Conservation (phyloP, 768 basidiomycete species). For the Trametes maxima region DNA sequence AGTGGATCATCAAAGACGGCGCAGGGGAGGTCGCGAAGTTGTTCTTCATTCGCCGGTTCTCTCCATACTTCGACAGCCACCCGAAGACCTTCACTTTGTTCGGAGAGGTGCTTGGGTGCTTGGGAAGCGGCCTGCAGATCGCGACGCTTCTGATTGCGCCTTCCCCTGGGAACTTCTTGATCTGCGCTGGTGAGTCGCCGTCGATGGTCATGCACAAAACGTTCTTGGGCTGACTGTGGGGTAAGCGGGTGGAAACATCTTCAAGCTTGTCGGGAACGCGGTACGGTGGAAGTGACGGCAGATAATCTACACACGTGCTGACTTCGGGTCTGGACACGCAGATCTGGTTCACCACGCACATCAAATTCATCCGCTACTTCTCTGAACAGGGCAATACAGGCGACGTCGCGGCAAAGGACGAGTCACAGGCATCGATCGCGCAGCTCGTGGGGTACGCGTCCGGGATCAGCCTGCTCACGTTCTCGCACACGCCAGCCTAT, state of each 20-base stretch:
- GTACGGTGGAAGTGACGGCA: constrained; percentile 15
- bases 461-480: constrained; percentile 31
- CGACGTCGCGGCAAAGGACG: constrained; percentile 35
- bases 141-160: constrained; percentile 29
- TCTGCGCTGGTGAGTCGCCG: constrained; percentile 28
- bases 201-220: neutral
- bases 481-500: constrained; percentile 32
- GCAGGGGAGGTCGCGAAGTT: constrained; percentile 35
- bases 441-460: constrained; percentile 32
- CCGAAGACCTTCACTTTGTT: constrained; percentile 34
- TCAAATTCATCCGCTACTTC: constrained; percentile 35
- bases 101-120: constrained; percentile 25
- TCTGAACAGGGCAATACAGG: constrained; percentile 31
- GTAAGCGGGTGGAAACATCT: constrained; percentile 33
- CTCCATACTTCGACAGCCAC: constrained; percentile 35
- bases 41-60: constrained; percentile 33
- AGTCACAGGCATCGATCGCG: constrained; percentile 34
- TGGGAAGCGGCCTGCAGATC: constrained; percentile 32
- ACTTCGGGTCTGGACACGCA: neutral
- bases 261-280: constrained; percentile 33
- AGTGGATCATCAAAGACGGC: constrained; percentile 37
- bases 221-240: neutral
- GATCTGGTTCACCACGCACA: constrained; percentile 35
- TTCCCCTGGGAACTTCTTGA: constrained; percentile 27
- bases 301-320: neutral